Evolutionary conservation across 2,329 filamentous ascomycete species (phyloP), one percentile per base, ranked within the genome.

Genomic region (Fusarium coicis): DNA sequence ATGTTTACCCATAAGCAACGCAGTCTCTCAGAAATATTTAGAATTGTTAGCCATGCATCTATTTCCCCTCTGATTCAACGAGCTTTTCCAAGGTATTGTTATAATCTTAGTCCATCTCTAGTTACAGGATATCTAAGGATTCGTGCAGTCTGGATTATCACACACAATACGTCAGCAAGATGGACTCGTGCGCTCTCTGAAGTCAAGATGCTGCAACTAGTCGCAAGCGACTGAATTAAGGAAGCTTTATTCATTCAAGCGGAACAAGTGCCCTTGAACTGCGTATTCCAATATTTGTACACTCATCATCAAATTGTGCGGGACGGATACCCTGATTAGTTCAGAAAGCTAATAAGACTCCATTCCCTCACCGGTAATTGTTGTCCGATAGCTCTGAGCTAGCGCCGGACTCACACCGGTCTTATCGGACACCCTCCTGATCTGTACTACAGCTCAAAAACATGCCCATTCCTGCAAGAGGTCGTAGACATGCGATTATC

Each of bases 11-110:
- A 16, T 47, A 12, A 7, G 15, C 34, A 36, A 34, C 15, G 3
- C 34, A 36, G 34, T 36, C 15, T 36, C 15, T 36, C 7, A 16
- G 34, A 36, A 26, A 18, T 1, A 18, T 18, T 44, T 26, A 16
- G 2, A 11, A 43, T 4, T 1, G 1, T 18, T 4, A 11, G 16
- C 1, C 10, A 44, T 19, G 7, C 4, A 19, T 44, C 7, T 4
- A 9, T 19, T 14, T 6, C 4, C 16, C 11, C 4, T 44, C 11
- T 5, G 4, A 44, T 23, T 26, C 12, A 44, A 12, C 42, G 10
- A 11, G 42, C 42, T 26, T 19, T 26, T 18, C 5, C 7, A 26
- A 26, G 12, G 16, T 12, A 26, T 26, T 4, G 6, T 14, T 4
- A 19, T 4, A 9, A 12, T 19, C 4, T 7, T 28, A 7, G 6